Conservation (phyloP, 176 grass and related monocot species). For the Pontederia paniculata region DNA sequence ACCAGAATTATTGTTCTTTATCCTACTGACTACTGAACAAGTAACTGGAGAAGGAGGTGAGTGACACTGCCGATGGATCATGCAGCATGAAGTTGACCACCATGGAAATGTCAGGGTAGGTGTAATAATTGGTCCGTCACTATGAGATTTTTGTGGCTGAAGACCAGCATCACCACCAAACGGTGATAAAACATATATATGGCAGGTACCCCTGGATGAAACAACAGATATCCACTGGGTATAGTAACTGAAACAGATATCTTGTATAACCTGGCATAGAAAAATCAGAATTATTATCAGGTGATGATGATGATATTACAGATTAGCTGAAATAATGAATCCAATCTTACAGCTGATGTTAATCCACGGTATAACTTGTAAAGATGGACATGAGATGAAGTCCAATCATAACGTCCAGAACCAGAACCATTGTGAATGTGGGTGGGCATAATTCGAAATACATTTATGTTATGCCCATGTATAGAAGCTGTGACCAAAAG, state of each 20-base stretch:
- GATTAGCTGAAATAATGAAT: neutral
- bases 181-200: constrained; percentile 82
- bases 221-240: constrained; percentile 98
- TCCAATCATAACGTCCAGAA: constrained; percentile 53
- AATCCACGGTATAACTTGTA: constrained; percentile 97
- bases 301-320: constrained; percentile 5
- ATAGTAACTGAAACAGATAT: constrained; percentile 88
- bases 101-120: constrained; percentile 72
- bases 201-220: constrained; percentile 73
- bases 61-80: constrained; percentile 72
- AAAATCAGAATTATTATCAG: constrained; percentile 14
- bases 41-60: constrained; percentile 60
- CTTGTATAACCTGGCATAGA: constrained; percentile 83
- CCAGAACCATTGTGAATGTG: constrained; percentile 58
- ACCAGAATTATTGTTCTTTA: constrained; percentile 82
- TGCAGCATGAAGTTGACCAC: constrained; percentile 87
- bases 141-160: constrained; percentile 55
- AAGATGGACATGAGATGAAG: constrained; percentile 91
- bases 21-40: constrained; percentile 84
- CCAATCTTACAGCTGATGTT: constrained; percentile 73
- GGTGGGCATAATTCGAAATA: constrained; percentile 85
- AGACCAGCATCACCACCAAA: constrained; percentile 88
- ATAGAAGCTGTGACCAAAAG: constrained; percentile 92
- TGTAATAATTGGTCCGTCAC: constrained; percentile 59
- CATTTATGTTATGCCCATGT: constrained; percentile 98